phyloP scores from a whole-genome alignment of 768 basidiomycete genomes.

The Kondoa subrosea region DNA sequence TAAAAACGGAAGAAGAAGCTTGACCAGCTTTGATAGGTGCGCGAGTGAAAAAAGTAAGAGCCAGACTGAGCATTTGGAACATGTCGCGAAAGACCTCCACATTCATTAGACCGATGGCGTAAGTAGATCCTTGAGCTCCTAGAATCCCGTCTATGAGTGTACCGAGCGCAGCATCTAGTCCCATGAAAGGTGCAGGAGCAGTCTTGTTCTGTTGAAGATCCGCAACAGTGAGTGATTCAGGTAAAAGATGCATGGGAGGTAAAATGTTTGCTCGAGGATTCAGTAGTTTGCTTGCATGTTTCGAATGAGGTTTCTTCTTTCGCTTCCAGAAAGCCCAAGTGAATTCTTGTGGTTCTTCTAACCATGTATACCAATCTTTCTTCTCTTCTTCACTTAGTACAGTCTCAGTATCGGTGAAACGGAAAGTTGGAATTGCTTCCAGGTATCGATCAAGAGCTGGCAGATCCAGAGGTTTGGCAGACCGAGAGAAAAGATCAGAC shows the following conservation, averaged over 20 bases:
- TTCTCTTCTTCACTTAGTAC: constrained; percentile 9
- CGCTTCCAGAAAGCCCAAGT: neutral
- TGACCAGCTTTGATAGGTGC: neutral
- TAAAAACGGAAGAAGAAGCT: constrained; percentile 14
- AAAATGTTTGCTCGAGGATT: constrained; percentile 20
- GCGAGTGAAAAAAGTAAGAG: neutral
- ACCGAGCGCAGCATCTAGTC: constrained; percentile 7
- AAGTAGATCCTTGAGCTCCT: constrained; percentile 15
- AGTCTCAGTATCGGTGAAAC: constrained; percentile 31
- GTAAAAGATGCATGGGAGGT: constrained; percentile 26
- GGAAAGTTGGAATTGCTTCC: constrained; percentile 38
- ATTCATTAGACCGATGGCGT: constrained; percentile 19
- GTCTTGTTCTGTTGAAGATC: constrained; percentile 25
- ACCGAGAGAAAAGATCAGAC: constrained; percentile 43
- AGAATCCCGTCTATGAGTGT: constrained; percentile 17
- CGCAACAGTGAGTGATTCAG: constrained; percentile 19
- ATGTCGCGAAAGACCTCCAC: constrained; percentile 25
- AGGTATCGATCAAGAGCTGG: constrained; percentile 48
- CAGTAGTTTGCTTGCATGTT: constrained; percentile 12
- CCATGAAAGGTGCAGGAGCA: constrained; percentile 13
- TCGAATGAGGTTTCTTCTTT: neutral
- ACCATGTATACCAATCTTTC: constrained; percentile 17
- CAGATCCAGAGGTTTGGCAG: constrained; percentile 45
- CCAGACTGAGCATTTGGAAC: constrained; percentile 20
- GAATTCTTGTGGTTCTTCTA: constrained; percentile 1